phyloP scores from a whole-genome alignment of 176 grass and related monocot genomes.

The Neostapfia colusana region DNA sequence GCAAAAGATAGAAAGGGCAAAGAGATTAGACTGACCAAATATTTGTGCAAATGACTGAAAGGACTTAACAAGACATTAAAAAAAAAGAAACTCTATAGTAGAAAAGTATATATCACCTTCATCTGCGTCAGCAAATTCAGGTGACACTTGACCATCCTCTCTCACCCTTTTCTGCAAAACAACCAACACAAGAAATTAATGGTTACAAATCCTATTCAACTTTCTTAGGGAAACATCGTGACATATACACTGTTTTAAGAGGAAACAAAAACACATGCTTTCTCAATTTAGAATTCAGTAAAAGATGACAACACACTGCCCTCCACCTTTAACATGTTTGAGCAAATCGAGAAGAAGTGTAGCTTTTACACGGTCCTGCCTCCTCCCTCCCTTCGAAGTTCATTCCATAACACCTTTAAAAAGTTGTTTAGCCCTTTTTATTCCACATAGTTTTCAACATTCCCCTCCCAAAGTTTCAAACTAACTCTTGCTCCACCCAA shows the following conservation, averaged over 20 bases:
- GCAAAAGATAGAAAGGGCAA: slow-evolving; percentile 45
- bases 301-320: neutral
- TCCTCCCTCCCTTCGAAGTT: neutral
- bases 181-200: slow-evolving; percentile 23
- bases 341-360: neutral
- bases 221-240: neutral
- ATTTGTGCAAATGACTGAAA: neutral
- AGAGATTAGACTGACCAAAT: slow-evolving; percentile 1
- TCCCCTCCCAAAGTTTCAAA: neutral
- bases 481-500: neutral
- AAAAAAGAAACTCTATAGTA: neutral
- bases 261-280: neutral
- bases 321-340: neutral
- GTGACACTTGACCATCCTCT: slow-evolving; percentile 63
- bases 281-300: neutral
- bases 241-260: neutral
- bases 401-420: neutral
- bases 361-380: neutral
- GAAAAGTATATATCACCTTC: slow-evolving; percentile 53
- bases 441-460: neutral
- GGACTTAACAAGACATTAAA: neutral
- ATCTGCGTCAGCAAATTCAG: slow-evolving; percentile 83
- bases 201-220: neutral
- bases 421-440: neutral
- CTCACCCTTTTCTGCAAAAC: slow-evolving; percentile 60